Conservation (phyloP, 805 yeast species). For the Hanseniaspora pseudoguilliermondii region DNA sequence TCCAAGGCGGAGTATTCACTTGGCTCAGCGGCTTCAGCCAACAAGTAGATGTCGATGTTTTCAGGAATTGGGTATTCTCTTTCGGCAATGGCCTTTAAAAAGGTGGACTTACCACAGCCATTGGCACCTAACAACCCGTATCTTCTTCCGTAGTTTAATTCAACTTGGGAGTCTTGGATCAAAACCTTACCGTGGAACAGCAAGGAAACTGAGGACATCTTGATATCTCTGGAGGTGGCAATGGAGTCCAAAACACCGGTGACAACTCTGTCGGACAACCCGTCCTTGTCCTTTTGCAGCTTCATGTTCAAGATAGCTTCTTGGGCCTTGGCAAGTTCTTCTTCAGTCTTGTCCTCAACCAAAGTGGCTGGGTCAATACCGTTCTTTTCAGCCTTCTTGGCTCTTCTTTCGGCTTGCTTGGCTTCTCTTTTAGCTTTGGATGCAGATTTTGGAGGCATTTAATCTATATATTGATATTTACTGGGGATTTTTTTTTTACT, state of each 20-base stretch:
- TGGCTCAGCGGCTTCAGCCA: conserved; percentile 97
- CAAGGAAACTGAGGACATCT: conserved; percentile 76
- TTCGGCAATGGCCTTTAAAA: conserved; percentile 84
- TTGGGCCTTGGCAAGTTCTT: conserved; percentile 49
- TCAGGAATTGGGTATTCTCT: conserved; percentile 94
- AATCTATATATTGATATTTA: neutral
- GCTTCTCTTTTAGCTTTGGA: conserved; percentile 98
- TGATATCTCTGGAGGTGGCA: conserved; percentile 84
- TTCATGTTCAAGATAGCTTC: conserved; percentile 74
- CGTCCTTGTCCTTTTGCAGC: conserved; percentile 85
- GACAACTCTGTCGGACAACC: conserved; percentile 90
- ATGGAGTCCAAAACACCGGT: conserved; percentile 92
- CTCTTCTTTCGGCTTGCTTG: conserved; percentile 90
- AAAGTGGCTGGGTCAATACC: conserved; percentile 41
- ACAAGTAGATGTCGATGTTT: conserved; percentile 74
- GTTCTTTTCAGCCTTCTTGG: conserved; percentile 79
- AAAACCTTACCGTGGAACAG: conserved; percentile 96
- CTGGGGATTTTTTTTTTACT: neutral
- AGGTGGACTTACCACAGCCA: conserved; percentile 97
- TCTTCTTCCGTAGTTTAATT: conserved; percentile 92
- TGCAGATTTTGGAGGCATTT: conserved; percentile 51
- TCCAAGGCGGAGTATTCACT: conserved; percentile 84
- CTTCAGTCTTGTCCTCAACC: conserved; percentile 32
- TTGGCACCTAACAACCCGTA: conserved; percentile 96
- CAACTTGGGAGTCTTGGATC: conserved; percentile 81